These are phyloP conservation scores for Fusarium sp. DNA, from an alignment of 2,329 filamentous ascomycete genomes.

Conservation along the genomic window DNA sequence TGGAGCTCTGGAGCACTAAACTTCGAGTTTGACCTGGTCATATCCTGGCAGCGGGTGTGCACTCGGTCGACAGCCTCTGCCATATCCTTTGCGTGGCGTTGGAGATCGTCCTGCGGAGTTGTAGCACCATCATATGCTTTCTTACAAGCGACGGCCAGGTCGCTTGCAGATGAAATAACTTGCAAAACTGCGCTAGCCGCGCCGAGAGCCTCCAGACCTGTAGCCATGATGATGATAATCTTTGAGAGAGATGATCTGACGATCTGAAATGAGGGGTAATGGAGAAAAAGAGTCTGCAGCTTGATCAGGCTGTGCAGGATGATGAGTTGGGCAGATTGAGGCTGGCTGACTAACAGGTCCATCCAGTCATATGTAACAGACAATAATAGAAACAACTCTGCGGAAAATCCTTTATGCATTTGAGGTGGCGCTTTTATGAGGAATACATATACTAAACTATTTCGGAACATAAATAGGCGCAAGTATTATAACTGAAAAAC, in stretches of 20 bases:
- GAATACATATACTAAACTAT: no score
- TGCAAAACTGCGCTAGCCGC: conserved; percentile 29
- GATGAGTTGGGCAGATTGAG: not conserved
- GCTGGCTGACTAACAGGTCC: accelerated
- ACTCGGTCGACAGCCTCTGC: not conserved
- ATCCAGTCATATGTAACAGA: accelerated
- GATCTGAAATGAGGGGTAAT: not conserved
- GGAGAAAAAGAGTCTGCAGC: not conserved
- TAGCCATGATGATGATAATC: not conserved
- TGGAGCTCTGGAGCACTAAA: not conserved
- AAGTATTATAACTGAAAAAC: no score
- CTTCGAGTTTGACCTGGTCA: accelerated
- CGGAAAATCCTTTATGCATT: not conserved
- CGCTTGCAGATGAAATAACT: conserved; percentile 20
- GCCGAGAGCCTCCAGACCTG: conserved; percentile 18
- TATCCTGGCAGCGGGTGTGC: not conserved
- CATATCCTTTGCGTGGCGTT: not conserved
- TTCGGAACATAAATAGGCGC: no score
- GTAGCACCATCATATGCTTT: conserved; percentile 7
- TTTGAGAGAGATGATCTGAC: accelerated
- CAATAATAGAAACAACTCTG: not conserved
- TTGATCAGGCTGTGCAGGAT: not conserved
- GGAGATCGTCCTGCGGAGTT: not conserved
- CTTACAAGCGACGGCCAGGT: not conserved
- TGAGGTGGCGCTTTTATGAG: no score